Evolutionary conservation across 2,329 filamentous ascomycete species (phyloP).

Genomic region (Esteya vermicola): DNA sequence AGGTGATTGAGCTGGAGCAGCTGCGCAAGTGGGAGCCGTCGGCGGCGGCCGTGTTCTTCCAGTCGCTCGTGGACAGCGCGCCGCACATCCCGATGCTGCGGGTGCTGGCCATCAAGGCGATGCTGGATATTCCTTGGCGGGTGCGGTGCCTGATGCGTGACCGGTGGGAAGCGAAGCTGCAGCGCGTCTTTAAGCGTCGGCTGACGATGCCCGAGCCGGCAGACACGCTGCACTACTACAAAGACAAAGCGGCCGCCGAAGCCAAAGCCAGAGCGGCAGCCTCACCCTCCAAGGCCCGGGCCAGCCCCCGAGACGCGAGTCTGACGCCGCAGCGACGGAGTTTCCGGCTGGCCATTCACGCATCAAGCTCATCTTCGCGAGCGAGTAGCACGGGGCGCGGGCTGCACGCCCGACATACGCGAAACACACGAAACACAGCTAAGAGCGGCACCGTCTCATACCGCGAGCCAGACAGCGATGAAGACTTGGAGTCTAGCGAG

Average conservation of each 20-base stretch:
- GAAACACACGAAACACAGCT: too few relatives aligned
- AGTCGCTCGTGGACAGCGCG: constrained; percentile 62
- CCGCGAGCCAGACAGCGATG: constrained; percentile 31
- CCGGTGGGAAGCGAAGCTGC: constrained; percentile 60
- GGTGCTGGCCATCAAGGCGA: constrained; percentile 57
- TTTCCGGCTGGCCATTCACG: constrained; percentile 18
- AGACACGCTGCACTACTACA: constrained; percentile 10
- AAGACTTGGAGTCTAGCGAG: constrained; percentile 15
- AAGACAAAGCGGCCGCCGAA: neutral
- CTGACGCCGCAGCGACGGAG: constrained; percentile 16
- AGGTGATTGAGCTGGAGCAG: constrained; percentile 59
- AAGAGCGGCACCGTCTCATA: constrained; percentile 18
- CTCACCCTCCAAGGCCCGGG: neutral
- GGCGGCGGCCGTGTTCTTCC: constrained; percentile 63
- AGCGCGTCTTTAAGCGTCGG: constrained; percentile 46
- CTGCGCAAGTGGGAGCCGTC: constrained; percentile 59
- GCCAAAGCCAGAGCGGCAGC: neutral
- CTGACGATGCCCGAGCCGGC: constrained; percentile 12
- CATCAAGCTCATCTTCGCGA: constrained; percentile 13
- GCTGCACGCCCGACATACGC: neutral
- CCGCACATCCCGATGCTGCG: constrained; percentile 51
- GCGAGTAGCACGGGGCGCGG: constrained; percentile 12
- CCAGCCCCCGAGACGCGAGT: neutral
- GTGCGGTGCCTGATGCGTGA: constrained; percentile 67
- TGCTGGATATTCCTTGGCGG: constrained; percentile 69